Base-by-base conservation (phyloP, 163 green algal species). In the Chlamydomonas reinhardtii region DNA sequence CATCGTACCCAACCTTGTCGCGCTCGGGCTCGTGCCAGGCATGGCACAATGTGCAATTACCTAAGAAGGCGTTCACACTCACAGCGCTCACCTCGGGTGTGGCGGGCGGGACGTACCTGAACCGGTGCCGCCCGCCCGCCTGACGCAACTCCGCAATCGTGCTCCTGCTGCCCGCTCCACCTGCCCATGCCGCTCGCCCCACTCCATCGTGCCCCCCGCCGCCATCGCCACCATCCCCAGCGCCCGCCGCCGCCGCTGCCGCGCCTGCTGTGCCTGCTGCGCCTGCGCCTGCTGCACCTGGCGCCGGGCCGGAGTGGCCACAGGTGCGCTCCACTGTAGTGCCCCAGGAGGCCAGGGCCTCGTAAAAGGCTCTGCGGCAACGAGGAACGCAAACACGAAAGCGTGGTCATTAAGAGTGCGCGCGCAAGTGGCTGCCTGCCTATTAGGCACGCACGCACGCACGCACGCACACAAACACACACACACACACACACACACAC, bases 41-140 rank as follows among this genome's bases (percentile, higher is more conserved):
- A n/a, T n/a, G n/a, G n/a, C n/a, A n/a, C n/a, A n/a, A n/a, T n/a
- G n/a, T n/a, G n/a, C n/a, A n/a, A n/a, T n/a, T n/a, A n/a, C n/a
- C n/a, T n/a, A n/a, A n/a, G n/a, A n/a, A n/a, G n/a, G n/a, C n/a
- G n/a, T n/a, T n/a, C n/a, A n/a, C 39, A 48, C 8, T 48, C n/a
- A 48, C 2, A 4, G 27, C 48, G n/a, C 76, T 34, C 31, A 85
- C 79, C 32, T 85, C 79, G 25, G 79, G 79, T 2, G 79, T 85
- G 0, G 79, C 69, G 5, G 79, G 79, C 32, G 79, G 79, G 4
- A 70, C 69, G 37, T 77, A 85, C 25, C 73, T 85, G 69, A 85
- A 85, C 20, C 79, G 79, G 54, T 85, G 79, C 32, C 79, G 52
- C 2, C 79, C 79, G 12, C 79, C 79, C 52, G 79, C 79, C 69